A percentile compares a stretch with the other conserved stretches of the same genome.
These are phyloP conservation scores for Coemansia sp. DNA, from an alignment of 192 early-diverging fungal species.

Conservation along the genomic window DNA sequence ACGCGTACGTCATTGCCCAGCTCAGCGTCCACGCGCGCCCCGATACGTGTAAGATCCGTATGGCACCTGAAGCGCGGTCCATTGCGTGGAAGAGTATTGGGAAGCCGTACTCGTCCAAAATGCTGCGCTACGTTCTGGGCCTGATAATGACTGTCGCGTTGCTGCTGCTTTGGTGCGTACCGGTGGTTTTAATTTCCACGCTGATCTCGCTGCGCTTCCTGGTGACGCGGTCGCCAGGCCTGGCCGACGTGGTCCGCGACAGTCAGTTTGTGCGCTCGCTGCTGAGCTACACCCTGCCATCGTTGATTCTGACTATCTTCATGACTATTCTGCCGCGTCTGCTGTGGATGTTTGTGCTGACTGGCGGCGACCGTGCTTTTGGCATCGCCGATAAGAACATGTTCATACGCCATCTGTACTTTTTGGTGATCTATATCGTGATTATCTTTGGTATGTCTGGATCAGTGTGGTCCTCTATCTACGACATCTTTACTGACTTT, in stretches of 20 bases:
- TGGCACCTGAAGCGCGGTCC: conserved; percentile 75
- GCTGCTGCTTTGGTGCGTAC: conserved; percentile 73
- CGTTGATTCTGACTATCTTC: conserved; percentile 69
- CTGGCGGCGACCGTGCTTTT: conserved; percentile 47
- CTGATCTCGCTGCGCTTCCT: conserved; percentile 66
- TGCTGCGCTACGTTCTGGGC: conserved; percentile 59
- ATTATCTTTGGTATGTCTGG: conserved; percentile 70
- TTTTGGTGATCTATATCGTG: conserved; percentile 72
- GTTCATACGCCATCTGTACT: conserved; percentile 66
- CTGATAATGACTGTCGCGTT: conserved; percentile 60
- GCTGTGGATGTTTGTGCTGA: conserved; percentile 51
- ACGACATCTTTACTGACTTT: conserved; percentile 66
- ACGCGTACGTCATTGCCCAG: conserved; percentile 67
- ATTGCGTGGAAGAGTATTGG: conserved; percentile 69
- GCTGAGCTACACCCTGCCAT: conserved; percentile 70
- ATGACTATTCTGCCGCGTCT: conserved; percentile 68
- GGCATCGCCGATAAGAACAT: conserved; percentile 49
- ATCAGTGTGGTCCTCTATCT: conserved; percentile 60
- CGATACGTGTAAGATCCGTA: conserved; percentile 56
- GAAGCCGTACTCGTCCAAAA: conserved; percentile 56
- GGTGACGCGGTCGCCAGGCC: conserved; percentile 59
- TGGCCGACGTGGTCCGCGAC: conserved; percentile 57
- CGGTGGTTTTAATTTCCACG: conserved; percentile 65
- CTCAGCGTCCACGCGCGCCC: conserved; percentile 63
- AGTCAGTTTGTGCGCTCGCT: conserved; percentile 61